Evolutionary conservation across 768 basidiomycete genomes (phyloP), one percentile per base, ranked within the genome.

Genomic region (Termitomyces sp.): DNA sequence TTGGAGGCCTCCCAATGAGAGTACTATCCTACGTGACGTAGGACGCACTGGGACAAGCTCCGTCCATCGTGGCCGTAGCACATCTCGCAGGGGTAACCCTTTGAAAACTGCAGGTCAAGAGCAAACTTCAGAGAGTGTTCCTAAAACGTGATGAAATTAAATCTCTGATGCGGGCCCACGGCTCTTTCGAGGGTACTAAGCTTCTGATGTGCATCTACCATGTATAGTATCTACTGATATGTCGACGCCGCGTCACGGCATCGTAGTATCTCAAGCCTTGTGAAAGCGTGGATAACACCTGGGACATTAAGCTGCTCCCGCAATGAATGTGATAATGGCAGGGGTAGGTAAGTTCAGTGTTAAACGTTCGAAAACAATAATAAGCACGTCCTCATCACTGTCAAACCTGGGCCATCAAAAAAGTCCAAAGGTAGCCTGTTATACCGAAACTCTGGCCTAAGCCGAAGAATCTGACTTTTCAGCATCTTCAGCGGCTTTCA

Each of bases 401-500:
- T 58, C 59, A 51, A 54, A 45, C 39, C n/a, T 55, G 47, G 55
- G 53, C 44, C 12, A 30, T 30, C 11, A 15, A 41, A 15, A 41
- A 16, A 52, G 16, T 24, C 20, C 51, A 7, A 27, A 30, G 24
- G 16, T 12, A 31, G 52, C n/a, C 12, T 41, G 37, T 13, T 36
- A 54, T 52, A 42, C 49, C 49, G 42, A 64, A 61, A 64, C 57
- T 61, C 36, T 49, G 44, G 58, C 66, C 65, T 68, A 56, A 65
- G 59, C 56, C 62, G 69, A 71, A 58, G 68, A 62, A 58, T 78
- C 73, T 65, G 72, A 66, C 67, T 75, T 72, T 60, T 69, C 72
- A 54, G 75, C 60, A 48, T 72, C 72, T 63, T 78, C 73, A 55
- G 72, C 74, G 54, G 74, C 80, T 66, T 83, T 79, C 72, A 87